A percentile compares a stretch with the other conserved stretches of the same genome.
Evolutionary conservation across 1,139 yeast species (phyloP).

Genomic region (Diutina scorzettiae): DNA sequence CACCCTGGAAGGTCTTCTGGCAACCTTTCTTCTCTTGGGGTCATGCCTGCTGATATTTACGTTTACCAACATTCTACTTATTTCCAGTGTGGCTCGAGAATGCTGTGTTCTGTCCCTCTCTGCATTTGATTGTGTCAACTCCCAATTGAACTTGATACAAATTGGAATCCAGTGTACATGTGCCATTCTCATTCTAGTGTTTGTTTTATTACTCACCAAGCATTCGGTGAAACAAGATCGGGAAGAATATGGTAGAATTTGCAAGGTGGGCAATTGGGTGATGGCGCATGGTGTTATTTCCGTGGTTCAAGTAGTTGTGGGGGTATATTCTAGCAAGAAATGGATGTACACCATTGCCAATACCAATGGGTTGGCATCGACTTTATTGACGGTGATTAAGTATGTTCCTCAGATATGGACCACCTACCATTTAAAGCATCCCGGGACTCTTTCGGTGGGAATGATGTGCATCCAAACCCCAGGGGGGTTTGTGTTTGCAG

Average conservation of each 20-base stretch:
- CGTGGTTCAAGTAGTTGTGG: conserved; percentile 21
- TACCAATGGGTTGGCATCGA: conserved; percentile 50
- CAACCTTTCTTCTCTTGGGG: conserved; percentile 61
- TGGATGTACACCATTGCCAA: conserved; percentile 36
- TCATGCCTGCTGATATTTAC: conserved; percentile 64
- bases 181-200: conserved; percentile 46
- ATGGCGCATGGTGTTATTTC: conserved; percentile 24
- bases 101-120: conserved; percentile 36
- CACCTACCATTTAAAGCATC: conserved; percentile 56
- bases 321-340: conserved; percentile 13
- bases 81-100: conserved; percentile 41
- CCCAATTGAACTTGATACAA: conserved; percentile 60
- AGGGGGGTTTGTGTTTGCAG: conserved; percentile 74
- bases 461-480: conserved; percentile 89
- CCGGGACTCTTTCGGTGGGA: conserved; percentile 69
- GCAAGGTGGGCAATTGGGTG: conserved; percentile 28
- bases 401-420: conserved; percentile 74
- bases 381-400: conserved; percentile 53
- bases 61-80: conserved; percentile 50
- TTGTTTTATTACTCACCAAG: conserved; percentile 38
- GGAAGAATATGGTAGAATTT: conserved; percentile 31
- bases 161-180: conserved; percentile 57
- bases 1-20: conserved; percentile 73
- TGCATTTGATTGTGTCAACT: conserved; percentile 52
- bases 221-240: conserved; percentile 35